Percentiles rank a stretch among this genome's conserved stretches.
Conservation (phyloP, 495 filamentous ascomycete species). For the Apodospora peruviana region DNA sequence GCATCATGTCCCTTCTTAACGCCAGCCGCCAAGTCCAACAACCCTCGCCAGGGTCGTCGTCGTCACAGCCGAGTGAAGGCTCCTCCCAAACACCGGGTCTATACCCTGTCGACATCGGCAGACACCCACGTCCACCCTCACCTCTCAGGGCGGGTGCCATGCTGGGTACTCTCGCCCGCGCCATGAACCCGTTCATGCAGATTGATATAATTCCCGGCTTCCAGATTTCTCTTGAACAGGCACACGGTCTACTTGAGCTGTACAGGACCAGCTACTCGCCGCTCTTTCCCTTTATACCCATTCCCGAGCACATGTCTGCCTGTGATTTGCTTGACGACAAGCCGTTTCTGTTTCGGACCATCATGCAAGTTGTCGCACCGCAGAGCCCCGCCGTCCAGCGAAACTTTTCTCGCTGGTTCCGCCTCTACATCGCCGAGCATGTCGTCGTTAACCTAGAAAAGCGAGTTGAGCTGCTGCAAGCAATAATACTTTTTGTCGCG, state of each 20-base stretch:
- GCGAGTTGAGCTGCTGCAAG: constrained; percentile 23
- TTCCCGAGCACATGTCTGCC: constrained; percentile 7
- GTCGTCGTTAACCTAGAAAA: constrained; percentile 18
- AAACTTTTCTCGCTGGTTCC: constrained; percentile 7
- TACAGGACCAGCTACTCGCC: constrained; percentile 17
- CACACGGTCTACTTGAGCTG: constrained; percentile 6
- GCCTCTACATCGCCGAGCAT: constrained; percentile 14
- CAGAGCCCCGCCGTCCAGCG: constrained; percentile 15
- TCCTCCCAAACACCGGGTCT: neutral
- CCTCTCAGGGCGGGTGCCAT: no score
- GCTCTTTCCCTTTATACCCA: constrained; percentile 21
- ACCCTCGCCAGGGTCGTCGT: neutral
- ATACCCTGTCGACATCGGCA: neutral
- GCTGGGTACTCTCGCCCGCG: no score
- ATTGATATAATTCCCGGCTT: constrained; percentile 18
- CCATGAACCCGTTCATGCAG: neutral
- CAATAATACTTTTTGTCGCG: constrained; percentile 16
- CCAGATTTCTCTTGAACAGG: constrained; percentile 11
- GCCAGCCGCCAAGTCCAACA: constrained; percentile 15
- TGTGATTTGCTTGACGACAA: constrained; percentile 9
- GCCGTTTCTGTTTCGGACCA: constrained; percentile 21
- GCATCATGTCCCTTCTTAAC: constrained; percentile 22
- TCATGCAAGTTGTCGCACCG: constrained; percentile 15
- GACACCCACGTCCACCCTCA: no score
- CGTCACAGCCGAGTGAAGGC: neutral